Evolutionary conservation across 2,329 filamentous ascomycete genomes (phyloP), one percentile per base, ranked within the genome.

Genomic region (Paraphoma chrysanthemicola): DNA sequence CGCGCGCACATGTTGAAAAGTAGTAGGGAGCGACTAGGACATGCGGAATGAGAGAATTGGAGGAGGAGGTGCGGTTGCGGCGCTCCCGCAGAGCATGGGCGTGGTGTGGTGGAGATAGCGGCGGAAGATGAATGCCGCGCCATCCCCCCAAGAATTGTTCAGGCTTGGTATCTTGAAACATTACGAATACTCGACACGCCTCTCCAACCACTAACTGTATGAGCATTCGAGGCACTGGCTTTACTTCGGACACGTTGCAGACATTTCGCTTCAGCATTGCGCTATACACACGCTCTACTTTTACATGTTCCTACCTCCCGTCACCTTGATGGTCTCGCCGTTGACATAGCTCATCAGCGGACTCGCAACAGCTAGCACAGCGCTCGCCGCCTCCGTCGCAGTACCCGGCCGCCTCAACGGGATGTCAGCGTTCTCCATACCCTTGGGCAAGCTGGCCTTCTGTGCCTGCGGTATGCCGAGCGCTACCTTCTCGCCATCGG

Each of bases 261-360:
- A 17, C 30, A 44, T 36, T 36, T 17, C 14, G 42, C 33, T 10
- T 38, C 10, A 4, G 12, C 8, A 16, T 17, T 42, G 39, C 10
- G 10, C 39, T n/a, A 14, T 42, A 8, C 16, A 42, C 53, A 28
- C 29, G 18, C 16, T 31, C 12, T 6, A 30, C 44, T 8, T 59
- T 73, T 83, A 88, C 75, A 86, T 87, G 68, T 84, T 85, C 63
- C 86, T 81, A 2, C 92, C 92, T 12, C 92, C 92, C 5, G 91
- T 95, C 50, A 95, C 91, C 80, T 88, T 91, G 65, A 96, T 90
- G 0, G 91, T 94, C 84, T 96, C 92, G 0, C 93, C 92, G 60
- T 85, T 89, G 4, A 96, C 91, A 79, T 96, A 96, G 41, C 88
- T 88, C 69, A 95, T 92, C 70, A 93, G 76, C 29, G 93, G 92